Evolutionary conservation across 495 filamentous ascomycete genomes (phyloP), one percentile per base, ranked within the genome.

Genomic region (Daldinia vernicosa): DNA sequence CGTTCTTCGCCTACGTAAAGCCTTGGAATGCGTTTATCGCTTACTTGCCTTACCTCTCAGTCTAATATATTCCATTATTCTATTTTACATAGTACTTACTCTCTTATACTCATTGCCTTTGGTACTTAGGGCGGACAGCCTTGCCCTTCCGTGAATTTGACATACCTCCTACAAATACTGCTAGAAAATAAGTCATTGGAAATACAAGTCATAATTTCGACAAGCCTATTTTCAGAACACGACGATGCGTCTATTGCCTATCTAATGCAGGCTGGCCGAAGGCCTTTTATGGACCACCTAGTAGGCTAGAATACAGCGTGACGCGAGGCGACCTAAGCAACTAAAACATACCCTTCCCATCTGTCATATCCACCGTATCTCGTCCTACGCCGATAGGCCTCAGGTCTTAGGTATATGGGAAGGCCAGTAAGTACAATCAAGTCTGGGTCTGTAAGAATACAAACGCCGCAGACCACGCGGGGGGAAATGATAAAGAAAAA

Each of bases 191-290:
- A 2, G 6, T 11, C 15, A n/a, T 47, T 47, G 14, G 8, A 24
- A 47, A 24, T 47, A 30, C 27, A 30, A 15, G 50, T 30, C 15
- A 14, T 30, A 14, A 6, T n/a, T 32, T 19, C 4, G 7, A 11
- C 33, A 5, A 8, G 2, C 27, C 30, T 56, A 5, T 19, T 22
- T 55, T 55, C 30, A 7, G 27, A 19, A 56, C 6, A 17, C n/a
- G 37, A 32, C n/a, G 17, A 24, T 56, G 53, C 17, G 15, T 56
- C n/a, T 32, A 56, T 56, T 56, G 28, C 52, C 17, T 55, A 32
- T 30, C 19, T 56, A 32, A 32, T 55, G 32, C 24, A 56, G n/a
- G 33, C 50, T n/a, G 7, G 50, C 24, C 7, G 26, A 53, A 53
- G 17, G 50, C 26, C 50, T 53, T 12, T 53, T 28, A 12, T 24